Base-by-base conservation (phyloP, 2,329 filamentous ascomycete species). In the Fusarium chaquense region DNA sequence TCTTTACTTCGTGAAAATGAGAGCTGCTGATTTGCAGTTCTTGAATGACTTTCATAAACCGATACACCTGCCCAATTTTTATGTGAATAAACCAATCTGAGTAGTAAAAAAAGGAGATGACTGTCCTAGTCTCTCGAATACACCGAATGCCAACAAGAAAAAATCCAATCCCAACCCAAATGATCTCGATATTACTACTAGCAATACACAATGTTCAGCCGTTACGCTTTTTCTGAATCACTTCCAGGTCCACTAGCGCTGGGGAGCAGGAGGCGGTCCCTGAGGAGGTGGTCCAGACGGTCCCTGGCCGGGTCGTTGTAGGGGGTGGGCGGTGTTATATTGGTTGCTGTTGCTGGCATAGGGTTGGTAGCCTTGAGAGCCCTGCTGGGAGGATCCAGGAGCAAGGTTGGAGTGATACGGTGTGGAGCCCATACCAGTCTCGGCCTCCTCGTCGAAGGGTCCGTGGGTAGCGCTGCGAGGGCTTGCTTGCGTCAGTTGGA, bases 361-460 rank as follows among this genome's bases (percentile, higher is more conserved):
- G n/a, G 71, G 56, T 58, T 71, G 73, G 47, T 73, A 75, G 10
- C 69, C 72, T 20, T 66, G 55, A 20, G 70, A 71, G 9, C 72
- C 69, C 32, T n/a, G 33, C 18, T 58, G 65, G 18, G 73, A 70
- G 28, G 70, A 40, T 26, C 58, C 57, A 24, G 67, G 60, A 30
- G 72, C 52, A 30, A 77, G 74, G 62, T 75, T 76, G 59, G 74
- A 72, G 62, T 77, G 75, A 54, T 78, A 80, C 18, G 74, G 76
- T 9, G 72, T 73, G 18, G 74, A 63, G 9, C 77, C 74, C 54
- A 79, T 73, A 24, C 77, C 80, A 3, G 75, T 80, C 65, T 80
- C 76, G 3, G 82, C 77, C 75, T 85, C 83, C 50, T 84, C 81
- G 56, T 85, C 83, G 58, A 82, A 83, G 5, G 74, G 75, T 30